Percentiles rank a stretch among this genome's conserved stretches.
Conservation (phyloP, 2,329 filamentous ascomycete genomes). For the Aspergillus sp. region DNA sequence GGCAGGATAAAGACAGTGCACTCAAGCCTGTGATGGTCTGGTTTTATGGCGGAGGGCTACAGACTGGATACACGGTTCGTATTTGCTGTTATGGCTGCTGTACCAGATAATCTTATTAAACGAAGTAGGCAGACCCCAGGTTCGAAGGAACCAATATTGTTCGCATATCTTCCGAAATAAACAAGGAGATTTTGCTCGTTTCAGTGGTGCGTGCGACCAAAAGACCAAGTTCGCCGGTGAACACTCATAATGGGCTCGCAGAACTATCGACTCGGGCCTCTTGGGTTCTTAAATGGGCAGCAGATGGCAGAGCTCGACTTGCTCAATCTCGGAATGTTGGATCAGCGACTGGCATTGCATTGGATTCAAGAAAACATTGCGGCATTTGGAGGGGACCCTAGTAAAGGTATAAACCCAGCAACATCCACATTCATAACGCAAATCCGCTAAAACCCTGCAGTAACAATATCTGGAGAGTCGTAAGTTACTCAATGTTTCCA, state of each 20-base stretch:
- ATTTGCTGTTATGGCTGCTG: too few relatives aligned
- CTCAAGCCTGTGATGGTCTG: neutral
- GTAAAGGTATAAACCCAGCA: neutral
- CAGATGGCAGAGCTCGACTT: neutral
- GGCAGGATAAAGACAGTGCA: neutral
- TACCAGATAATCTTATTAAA: neutral
- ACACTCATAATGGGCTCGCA: neutral
- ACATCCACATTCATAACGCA: neutral
- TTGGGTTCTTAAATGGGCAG: neutral
- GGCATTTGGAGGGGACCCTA: neutral
- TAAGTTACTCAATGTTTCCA: neutral
- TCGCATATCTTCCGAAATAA: neutral
- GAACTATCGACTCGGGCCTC: neutral
- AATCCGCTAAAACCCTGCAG: neutral
- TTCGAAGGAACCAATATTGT: neutral
- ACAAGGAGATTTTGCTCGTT: neutral
- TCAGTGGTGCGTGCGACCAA: neutral
- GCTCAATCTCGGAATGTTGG: neutral
- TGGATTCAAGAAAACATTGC: neutral
- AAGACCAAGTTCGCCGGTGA: neutral
- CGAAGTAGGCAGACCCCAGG: neutral
- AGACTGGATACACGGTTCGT: neutral
- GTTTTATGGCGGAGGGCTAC: neutral
- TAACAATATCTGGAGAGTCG: neutral
- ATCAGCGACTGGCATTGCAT: neutral